Percentiles rank a stretch among this genome's conserved stretches.
Evolutionary conservation across 257 asterid genomes (phyloP).

Genomic region (Apocynum venetum): DNA sequence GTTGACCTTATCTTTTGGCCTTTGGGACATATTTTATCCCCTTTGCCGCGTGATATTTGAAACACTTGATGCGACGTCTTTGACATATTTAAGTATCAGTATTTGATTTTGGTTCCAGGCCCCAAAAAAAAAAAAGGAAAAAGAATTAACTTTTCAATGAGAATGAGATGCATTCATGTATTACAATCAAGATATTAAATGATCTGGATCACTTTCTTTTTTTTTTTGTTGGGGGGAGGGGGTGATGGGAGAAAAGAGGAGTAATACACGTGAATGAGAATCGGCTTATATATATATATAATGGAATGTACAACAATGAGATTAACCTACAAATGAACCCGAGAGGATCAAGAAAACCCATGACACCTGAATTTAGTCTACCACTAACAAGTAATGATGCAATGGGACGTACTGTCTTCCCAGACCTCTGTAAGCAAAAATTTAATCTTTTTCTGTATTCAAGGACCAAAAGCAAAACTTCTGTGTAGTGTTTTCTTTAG

Average conservation of each 20-base stretch:
- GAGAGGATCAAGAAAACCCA: not conserved
- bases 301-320: not conserved
- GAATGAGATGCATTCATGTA: not conserved
- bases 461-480: not conserved
- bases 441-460: not conserved
- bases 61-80: not conserved
- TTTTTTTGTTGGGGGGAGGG: too few relatives aligned
- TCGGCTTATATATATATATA: too few relatives aligned
- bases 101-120: not conserved
- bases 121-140: not conserved
- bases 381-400: not conserved
- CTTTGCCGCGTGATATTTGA: not conserved
- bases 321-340: not conserved
- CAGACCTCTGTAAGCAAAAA: not conserved
- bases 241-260: not conserved
- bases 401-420: too few relatives aligned
- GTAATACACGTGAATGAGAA: not conserved
- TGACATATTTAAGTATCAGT: not conserved
- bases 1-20: not conserved
- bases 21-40: not conserved
- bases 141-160: too few relatives aligned
- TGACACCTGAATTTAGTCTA: not conserved
- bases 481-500: not conserved
- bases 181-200: not conserved
- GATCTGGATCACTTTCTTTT: too few relatives aligned